Conservation (phyloP, 208 protist genomes). For the Trypanosomatidae sp. region DNA sequence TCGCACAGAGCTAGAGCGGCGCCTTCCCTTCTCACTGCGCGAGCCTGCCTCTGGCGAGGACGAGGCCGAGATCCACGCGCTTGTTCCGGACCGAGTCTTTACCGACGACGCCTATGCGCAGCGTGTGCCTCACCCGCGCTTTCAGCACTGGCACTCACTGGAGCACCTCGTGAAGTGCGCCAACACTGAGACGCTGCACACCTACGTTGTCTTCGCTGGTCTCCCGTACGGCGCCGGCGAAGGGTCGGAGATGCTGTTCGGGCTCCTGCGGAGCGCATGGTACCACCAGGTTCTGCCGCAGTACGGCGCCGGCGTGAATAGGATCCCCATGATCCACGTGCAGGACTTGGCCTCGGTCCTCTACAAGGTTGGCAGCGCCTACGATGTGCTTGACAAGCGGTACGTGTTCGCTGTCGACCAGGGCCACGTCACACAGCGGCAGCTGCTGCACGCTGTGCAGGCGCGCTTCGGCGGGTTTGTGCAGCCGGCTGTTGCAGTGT, state of each 20-base stretch:
- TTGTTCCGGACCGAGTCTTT: constrained; percentile 65
- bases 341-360: constrained; percentile 84
- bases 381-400: constrained; percentile 78
- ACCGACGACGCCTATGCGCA: constrained; percentile 86
- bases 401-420: constrained; percentile 94
- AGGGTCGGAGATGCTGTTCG: constrained; percentile 57
- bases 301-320: constrained; percentile 83
- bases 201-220: constrained; percentile 89
- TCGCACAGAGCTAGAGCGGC: constrained; percentile 14
- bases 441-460: constrained; percentile 71
- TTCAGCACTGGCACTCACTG: constrained; percentile 78
- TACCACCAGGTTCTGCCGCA: constrained; percentile 60
- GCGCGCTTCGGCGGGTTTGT: constrained; percentile 60
- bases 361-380: constrained; percentile 65
- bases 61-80: constrained; percentile 49
- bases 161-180: constrained; percentile 90
- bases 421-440: constrained; percentile 69
- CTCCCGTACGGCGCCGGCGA: constrained; percentile 89
- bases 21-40: constrained; percentile 25
- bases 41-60: constrained; percentile 31
- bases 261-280: constrained; percentile 79
- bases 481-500: constrained; percentile 13
- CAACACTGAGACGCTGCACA: constrained; percentile 90
- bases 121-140: constrained; percentile 86
- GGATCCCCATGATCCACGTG: constrained; percentile 93